These are phyloP conservation scores for Pyrenula massariospora DNA, from an alignment of 495 filamentous ascomycete genomes.

Conservation along the genomic window DNA sequence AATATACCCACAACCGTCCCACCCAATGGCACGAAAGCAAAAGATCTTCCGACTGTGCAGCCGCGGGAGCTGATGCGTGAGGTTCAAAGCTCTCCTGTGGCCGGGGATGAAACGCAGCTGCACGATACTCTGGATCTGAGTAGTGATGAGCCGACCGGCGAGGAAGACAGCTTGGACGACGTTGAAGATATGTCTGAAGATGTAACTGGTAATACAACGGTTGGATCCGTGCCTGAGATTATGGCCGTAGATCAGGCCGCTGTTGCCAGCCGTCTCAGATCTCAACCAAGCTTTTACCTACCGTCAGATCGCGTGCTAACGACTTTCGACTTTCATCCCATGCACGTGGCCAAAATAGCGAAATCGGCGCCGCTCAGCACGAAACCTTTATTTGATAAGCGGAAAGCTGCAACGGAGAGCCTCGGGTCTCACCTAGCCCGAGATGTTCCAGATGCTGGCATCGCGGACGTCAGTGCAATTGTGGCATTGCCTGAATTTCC, in stretches of 20 bases:
- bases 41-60: neutral
- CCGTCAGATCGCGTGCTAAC: neutral
- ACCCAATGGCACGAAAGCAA: neutral
- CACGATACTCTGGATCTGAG: neutral
- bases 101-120: neutral
- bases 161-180: neutral
- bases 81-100: neutral
- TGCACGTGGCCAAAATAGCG: neutral
- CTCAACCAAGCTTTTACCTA: neutral
- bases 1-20: neutral
- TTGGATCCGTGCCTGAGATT: neutral
- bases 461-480: no score
- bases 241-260: no score
- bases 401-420: no score
- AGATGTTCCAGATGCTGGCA: no score
- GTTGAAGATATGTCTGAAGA: neutral
- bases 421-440: no score
- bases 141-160: neutral
- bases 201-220: neutral
- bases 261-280: neutral
- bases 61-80: neutral
- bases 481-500: no score
- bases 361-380: neutral
- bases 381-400: neutral
- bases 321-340: neutral